Percentiles rank a stretch among this genome's conserved stretches.
These are phyloP conservation scores for Pythium dissotocum DNA, from an alignment of 352 stramenopile species.

Conservation along the genomic window DNA sequence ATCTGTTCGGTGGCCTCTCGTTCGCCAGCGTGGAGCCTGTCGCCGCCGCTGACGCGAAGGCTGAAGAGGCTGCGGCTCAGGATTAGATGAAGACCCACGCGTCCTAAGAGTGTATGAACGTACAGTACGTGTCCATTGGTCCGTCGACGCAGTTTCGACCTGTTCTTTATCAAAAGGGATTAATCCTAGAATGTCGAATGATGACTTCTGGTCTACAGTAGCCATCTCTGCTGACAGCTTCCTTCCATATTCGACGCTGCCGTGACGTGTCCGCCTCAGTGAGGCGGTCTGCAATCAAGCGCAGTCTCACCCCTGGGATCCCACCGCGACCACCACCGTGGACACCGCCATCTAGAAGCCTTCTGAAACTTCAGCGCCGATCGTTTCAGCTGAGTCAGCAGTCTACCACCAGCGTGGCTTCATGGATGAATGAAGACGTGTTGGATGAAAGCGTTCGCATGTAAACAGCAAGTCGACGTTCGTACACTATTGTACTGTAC, in stretches of 20 bases:
- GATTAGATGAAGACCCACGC: slow-evolving; percentile 4
- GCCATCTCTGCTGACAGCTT: neutral
- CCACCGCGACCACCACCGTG: neutral
- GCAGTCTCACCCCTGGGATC: neutral
- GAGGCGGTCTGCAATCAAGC: neutral
- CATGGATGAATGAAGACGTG: too few relatives aligned
- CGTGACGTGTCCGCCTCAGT: neutral
- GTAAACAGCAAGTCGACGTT: neutral
- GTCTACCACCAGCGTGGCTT: neutral
- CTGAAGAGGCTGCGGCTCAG: neutral
- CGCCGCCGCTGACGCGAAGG: neutral
- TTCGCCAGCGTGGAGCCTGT: neutral
- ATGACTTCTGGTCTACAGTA: neutral
- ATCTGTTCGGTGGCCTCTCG: slow-evolving; percentile 25
- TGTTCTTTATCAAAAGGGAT: neutral
- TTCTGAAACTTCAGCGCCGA: too few relatives aligned
- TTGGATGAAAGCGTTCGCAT: neutral
- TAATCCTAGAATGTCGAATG: too few relatives aligned
- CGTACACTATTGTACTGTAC: neutral
- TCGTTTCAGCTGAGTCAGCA: neutral
- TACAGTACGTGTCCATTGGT: neutral
- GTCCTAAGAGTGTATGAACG: slow-evolving; percentile 3
- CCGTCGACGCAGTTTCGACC: too few relatives aligned
- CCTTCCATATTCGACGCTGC: neutral
- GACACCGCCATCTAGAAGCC: too few relatives aligned